These are phyloP conservation scores for Debaryomyces nepalensis DNA, from an alignment of 1,139 yeast species.

Conservation along the genomic window DNA sequence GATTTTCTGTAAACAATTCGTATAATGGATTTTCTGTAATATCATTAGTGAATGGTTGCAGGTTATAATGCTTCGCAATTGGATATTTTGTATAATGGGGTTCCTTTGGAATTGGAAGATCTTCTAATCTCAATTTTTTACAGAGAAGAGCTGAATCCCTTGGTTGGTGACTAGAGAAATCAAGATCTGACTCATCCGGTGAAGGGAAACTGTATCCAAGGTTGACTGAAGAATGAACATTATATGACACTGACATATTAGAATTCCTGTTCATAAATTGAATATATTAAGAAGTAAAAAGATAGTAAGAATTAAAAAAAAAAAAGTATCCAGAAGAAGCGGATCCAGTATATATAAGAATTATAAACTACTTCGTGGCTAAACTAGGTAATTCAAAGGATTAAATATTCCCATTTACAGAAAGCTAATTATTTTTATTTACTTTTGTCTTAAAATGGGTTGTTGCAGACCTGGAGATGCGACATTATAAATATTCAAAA, in stretches of 20 bases:
- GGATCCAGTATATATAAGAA: constrained; percentile 1
- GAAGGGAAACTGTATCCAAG: constrained; percentile 32
- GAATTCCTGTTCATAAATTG: not conserved
- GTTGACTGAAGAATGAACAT: constrained; percentile 20
- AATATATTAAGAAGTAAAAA: too few species aligned
- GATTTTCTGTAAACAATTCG: constrained; percentile 31
- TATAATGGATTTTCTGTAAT: constrained; percentile 33
- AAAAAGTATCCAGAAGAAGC: not conserved
- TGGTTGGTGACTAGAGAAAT: constrained; percentile 18
- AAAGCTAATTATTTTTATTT: constrained; percentile 28
- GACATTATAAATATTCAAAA: not conserved
- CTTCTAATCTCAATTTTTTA: constrained; percentile 30
- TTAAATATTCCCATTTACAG: constrained; percentile 21
- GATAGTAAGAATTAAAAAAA: not conserved
- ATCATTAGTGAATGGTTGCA: not conserved
- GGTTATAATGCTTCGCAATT: constrained; percentile 17
- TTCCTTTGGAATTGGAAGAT: constrained; percentile 20
- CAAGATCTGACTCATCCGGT: constrained; percentile 18
- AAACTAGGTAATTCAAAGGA: constrained; percentile 1
- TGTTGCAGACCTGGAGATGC: not conserved
- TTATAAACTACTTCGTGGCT: not conserved
- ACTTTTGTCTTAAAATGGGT: constrained; percentile 17
- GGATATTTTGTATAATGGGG: constrained; percentile 20
- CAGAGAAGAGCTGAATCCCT: constrained; percentile 27
- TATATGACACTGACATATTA: constrained; percentile 5